phyloP scores from a whole-genome alignment of 345 rosid genomes.

The Orychophragmus violaceus region DNA sequence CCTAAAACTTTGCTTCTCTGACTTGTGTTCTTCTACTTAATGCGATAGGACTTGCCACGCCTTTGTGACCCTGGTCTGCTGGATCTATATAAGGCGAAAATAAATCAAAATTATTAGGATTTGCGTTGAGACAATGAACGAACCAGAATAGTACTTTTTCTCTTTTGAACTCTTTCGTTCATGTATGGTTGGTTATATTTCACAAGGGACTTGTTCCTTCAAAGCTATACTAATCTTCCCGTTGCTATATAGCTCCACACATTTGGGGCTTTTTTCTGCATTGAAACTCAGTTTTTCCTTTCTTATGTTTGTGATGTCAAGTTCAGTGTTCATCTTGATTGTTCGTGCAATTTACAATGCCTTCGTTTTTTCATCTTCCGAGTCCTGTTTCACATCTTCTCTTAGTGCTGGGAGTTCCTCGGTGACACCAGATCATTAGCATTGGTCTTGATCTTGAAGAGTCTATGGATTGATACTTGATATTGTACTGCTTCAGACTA shows the following conservation, averaged over 20 bases:
- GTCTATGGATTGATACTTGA: slow-evolving; percentile 7
- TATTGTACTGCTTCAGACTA: background rate
- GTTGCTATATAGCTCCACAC: background rate
- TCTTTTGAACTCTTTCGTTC: background rate
- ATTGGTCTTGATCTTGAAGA: slow-evolving; percentile 20
- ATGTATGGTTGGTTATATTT: background rate
- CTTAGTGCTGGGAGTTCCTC: slow-evolving; percentile 32
- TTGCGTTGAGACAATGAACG: slow-evolving; percentile 26
- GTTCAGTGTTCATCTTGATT: background rate
- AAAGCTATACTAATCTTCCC: background rate
- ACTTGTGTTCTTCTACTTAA: slow-evolving; percentile 33
- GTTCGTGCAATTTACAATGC: background rate
- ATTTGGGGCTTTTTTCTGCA: background rate
- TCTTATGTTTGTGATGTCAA: background rate
- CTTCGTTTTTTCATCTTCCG: background rate
- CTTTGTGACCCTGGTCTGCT: slow-evolving; percentile 63
- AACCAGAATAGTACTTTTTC: background rate
- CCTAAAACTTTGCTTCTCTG: slow-evolving; percentile 13
- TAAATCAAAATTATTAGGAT: slow-evolving; percentile 10
- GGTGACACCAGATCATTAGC: slow-evolving; percentile 27
- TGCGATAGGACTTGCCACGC: slow-evolving; percentile 75
- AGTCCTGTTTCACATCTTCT: slow-evolving; percentile 14
- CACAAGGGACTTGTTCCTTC: slow-evolving; percentile 9
- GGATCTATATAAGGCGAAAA: slow-evolving; percentile 36
- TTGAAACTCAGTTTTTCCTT: background rate